Conservation (phyloP, 345 rosid genomes). For the Arabis alpina region DNA sequence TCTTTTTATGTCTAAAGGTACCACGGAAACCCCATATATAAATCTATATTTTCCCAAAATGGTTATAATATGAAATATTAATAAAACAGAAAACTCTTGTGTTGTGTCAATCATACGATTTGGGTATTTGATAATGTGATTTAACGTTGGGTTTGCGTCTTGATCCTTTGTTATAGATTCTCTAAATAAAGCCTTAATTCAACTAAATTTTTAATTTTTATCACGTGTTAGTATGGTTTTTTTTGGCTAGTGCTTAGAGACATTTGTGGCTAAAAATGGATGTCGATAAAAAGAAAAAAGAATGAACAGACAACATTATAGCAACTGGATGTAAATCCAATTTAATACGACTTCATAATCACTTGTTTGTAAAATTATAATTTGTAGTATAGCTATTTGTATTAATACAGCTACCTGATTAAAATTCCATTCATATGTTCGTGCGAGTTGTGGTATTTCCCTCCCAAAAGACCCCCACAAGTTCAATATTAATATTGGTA, state of each 20-base stretch:
- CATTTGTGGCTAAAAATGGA: conserved; percentile 32
- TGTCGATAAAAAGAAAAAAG: not conserved
- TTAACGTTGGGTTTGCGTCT: conserved; percentile 38
- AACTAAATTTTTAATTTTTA: not conserved
- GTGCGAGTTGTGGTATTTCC: too few relatives aligned
- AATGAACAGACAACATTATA: not conserved
- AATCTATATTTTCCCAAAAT: conserved; percentile 9
- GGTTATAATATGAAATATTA: conserved; percentile 21
- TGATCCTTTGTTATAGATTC: conserved; percentile 20
- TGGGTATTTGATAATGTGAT: conserved; percentile 27
- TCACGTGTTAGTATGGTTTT: conserved; percentile 28
- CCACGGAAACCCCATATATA: conserved; percentile 32
- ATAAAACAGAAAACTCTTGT: conserved; percentile 12
- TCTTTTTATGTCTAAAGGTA: conserved; percentile 40
- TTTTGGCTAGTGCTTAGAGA: conserved; percentile 11
- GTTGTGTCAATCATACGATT: conserved; percentile 26
- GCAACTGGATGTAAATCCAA: not conserved
- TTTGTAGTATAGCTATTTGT: not conserved
- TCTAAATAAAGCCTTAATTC: conserved; percentile 3
- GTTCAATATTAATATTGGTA: too few relatives aligned
- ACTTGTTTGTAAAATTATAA: not conserved
- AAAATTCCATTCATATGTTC: too few relatives aligned
- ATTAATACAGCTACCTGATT: too few relatives aligned
- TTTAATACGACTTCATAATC: conserved; percentile 7
- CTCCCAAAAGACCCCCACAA: too few relatives aligned